A percentile compares a stretch with the other conserved stretches of the same genome.
Evolutionary conservation across 2,329 filamentous ascomycete genomes (phyloP).

Genomic region (Phaeosphaeriaceae sp.): DNA sequence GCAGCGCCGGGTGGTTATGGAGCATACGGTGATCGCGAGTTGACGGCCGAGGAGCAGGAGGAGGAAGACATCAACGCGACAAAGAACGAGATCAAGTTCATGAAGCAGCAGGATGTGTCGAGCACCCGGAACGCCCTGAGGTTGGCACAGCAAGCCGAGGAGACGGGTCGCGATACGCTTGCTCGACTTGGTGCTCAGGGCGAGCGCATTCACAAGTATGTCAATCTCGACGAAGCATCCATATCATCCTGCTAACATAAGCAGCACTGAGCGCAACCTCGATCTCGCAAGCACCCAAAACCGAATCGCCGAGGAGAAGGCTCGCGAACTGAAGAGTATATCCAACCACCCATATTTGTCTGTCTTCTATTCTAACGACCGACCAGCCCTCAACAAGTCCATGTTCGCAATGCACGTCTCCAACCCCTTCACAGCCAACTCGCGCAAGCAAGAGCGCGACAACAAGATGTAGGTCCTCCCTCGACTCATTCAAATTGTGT

Average conservation of each 20-base stretch:
- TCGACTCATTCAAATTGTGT: constrained; percentile 44
- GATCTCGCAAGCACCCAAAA: constrained; percentile 81
- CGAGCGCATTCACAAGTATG: constrained; percentile 44
- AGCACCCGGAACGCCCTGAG: constrained; percentile 69
- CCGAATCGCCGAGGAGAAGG: constrained; percentile 78
- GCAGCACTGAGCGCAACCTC: constrained; percentile 71
- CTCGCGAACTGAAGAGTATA: constrained; percentile 76
- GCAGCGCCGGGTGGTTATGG: constrained; percentile 50
- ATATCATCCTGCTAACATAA: constrained; percentile 39
- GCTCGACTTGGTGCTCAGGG: constrained; percentile 42
- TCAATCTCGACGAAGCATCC: not conserved
- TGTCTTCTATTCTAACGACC: not conserved
- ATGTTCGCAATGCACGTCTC: constrained; percentile 86
- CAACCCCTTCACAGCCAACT: constrained; percentile 68
- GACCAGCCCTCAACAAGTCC: constrained; percentile 72
- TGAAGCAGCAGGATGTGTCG: constrained; percentile 76
- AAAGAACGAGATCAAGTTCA: constrained; percentile 75
- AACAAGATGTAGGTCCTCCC: constrained; percentile 64
- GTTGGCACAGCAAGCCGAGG: constrained; percentile 72
- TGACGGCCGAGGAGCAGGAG: constrained; percentile 81
- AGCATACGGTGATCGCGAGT: constrained; percentile 71
- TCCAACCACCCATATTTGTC: not conserved
- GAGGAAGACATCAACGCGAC: constrained; percentile 75
- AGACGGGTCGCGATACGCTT: constrained; percentile 64
- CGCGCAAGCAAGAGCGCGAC: constrained; percentile 59